A percentile compares a stretch with the other conserved stretches of the same genome.
Evolutionary conservation across 345 rosid genomes (phyloP).

Genomic region (Eucalyptus grandis): DNA sequence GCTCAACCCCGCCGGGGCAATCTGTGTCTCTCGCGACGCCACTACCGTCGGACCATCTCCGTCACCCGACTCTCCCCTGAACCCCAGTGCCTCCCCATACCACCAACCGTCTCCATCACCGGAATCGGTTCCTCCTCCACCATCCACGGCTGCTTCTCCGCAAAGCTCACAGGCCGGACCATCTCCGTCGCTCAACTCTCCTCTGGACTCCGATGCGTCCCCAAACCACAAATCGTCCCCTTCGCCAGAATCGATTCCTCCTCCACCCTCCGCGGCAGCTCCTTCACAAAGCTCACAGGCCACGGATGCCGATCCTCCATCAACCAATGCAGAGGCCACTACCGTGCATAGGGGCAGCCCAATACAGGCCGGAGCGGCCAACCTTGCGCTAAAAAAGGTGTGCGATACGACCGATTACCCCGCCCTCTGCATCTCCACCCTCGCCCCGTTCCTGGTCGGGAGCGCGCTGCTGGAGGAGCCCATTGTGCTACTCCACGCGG

Average conservation of each 20-base stretch:
- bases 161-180: not conserved
- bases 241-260: not conserved
- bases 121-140: not conserved
- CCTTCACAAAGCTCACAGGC: not conserved
- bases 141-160: not conserved
- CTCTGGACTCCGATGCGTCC: not conserved
- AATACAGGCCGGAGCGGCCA: not conserved
- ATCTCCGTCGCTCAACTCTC: not conserved
- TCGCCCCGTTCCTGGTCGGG: slow-evolving; percentile 8
- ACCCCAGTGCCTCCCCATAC: not conserved
- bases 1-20: not conserved
- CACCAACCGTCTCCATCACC: not conserved
- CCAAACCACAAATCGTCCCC: not conserved
- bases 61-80: not conserved
- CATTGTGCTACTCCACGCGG: slow-evolving; percentile 5
- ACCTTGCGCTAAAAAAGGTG: not conserved
- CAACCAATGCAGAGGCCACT: not conserved
- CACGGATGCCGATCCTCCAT: not conserved
- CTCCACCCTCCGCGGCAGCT: not conserved
- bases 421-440: slow-evolving; percentile 14
- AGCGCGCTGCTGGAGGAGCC: not conserved
- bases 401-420: slow-evolving; percentile 27
- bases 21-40: not conserved
- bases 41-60: not conserved
- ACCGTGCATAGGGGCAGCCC: not conserved